Evolutionary conservation across 768 basidiomycete genomes (phyloP).

Genomic region (Guyanaporus albipodus): DNA sequence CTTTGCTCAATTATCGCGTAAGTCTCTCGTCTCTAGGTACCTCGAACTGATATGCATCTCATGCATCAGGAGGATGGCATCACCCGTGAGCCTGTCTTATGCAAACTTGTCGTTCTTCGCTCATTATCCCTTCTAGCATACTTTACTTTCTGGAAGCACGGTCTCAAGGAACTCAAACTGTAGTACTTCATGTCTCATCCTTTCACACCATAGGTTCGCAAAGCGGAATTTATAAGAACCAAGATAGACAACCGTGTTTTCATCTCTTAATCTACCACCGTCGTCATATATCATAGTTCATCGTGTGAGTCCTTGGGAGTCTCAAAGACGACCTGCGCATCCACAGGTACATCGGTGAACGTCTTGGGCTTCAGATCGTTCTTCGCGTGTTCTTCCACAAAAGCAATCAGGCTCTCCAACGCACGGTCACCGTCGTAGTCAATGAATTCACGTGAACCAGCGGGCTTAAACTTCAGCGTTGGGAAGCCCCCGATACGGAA

Average conservation of each 20-base stretch:
- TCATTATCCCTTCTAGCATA: slow-evolving; percentile 50
- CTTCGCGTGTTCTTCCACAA: slow-evolving; percentile 77
- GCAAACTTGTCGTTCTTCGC: neutral
- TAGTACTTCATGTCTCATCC: slow-evolving; percentile 28
- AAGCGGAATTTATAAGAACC: slow-evolving; percentile 15
- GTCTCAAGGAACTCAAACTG: slow-evolving; percentile 76
- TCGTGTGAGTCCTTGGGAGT: slow-evolving; percentile 26
- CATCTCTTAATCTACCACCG: slow-evolving; percentile 15
- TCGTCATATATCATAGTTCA: slow-evolving; percentile 23
- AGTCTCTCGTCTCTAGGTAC: slow-evolving; percentile 20
- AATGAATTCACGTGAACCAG: slow-evolving; percentile 80
- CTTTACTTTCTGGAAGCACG: slow-evolving; percentile 96
- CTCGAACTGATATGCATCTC: slow-evolving; percentile 7
- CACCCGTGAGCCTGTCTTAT: slow-evolving; percentile 56
- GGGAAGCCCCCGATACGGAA: slow-evolving; percentile 92
- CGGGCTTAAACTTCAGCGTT: slow-evolving; percentile 94
- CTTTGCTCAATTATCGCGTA: slow-evolving; percentile 90
- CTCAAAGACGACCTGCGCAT: slow-evolving; percentile 24
- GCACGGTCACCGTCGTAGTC: slow-evolving; percentile 94
- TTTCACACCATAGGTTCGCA: slow-evolving; percentile 3
- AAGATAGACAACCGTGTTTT: slow-evolving; percentile 21
- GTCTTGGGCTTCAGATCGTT: slow-evolving; percentile 54
- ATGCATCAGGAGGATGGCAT: slow-evolving; percentile 64
- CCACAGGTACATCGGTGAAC: slow-evolving; percentile 19
- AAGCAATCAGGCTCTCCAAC: slow-evolving; percentile 79